phyloP scores from a whole-genome alignment of 768 basidiomycete genomes.

The Suillus americanus region DNA sequence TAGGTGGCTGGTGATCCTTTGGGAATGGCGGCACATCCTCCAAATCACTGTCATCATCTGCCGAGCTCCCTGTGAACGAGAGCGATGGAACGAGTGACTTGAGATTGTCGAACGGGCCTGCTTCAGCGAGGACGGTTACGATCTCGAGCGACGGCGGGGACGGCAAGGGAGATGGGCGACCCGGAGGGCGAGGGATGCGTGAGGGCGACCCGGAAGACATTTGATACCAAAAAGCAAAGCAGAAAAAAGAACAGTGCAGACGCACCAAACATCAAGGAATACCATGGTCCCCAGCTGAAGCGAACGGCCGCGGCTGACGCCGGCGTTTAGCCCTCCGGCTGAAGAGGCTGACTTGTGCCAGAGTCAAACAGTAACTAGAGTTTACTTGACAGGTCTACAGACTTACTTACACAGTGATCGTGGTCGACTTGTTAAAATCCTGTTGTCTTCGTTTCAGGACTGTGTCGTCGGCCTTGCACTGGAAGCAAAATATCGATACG shows the following conservation, averaged over 20 bases:
- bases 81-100: neutral
- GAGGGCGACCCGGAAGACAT: neutral
- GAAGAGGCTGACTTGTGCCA: neutral
- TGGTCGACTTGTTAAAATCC: neutral
- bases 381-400: neutral
- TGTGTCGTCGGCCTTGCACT: neutral
- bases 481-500: too few relatives aligned
- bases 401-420: neutral
- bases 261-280: neutral
- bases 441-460: neutral
- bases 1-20: conserved; percentile 20
- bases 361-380: neutral
- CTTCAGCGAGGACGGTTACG: conserved; percentile 17
- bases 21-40: conserved; percentile 34
- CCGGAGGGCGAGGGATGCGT: conserved; percentile 15
- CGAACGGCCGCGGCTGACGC: neutral
- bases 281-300: neutral
- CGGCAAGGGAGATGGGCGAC: conserved; percentile 12
- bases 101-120: conserved; percentile 1
- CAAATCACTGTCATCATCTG: conserved; percentile 15
- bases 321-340: neutral
- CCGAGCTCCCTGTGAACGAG: neutral
- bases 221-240: neutral
- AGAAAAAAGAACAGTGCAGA: neutral
- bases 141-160: conserved; percentile 25